phyloP scores from a whole-genome alignment of 2,329 filamentous ascomycete genomes.

The Xylariaceae sp. region DNA sequence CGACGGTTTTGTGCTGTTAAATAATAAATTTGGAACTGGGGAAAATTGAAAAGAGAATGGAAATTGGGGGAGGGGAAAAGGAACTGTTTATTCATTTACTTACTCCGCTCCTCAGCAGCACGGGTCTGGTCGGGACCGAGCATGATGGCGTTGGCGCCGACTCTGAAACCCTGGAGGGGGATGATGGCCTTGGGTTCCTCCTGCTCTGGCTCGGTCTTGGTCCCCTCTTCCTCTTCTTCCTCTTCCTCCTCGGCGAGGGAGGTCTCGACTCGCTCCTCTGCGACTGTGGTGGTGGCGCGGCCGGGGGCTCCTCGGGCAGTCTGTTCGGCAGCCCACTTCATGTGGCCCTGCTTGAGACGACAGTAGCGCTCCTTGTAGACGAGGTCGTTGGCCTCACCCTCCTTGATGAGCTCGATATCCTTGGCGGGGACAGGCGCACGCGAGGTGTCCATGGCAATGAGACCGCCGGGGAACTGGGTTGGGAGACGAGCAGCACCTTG shows the following conservation, averaged over 20 bases:
- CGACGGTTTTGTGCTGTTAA: no score
- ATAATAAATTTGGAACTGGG: no score
- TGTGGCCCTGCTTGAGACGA: background rate
- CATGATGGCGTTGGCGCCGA: background rate
- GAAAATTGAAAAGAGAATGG: background rate
- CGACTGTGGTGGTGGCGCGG: no score
- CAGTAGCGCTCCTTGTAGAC: background rate
- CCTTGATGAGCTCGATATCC: background rate
- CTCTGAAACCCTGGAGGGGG: background rate
- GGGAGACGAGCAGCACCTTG: constrained; percentile 1
- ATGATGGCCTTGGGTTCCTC: background rate
- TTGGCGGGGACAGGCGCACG: constrained; percentile 1
- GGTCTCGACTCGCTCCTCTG: no score
- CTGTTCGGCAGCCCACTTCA: background rate
- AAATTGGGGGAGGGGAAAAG: background rate
- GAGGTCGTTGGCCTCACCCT: background rate
- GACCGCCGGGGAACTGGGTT: background rate
- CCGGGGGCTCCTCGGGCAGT: no score
- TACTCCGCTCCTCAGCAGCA: background rate
- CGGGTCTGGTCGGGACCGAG: background rate
- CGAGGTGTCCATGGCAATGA: background rate
- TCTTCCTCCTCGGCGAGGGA: background rate
- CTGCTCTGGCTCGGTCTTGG: background rate
- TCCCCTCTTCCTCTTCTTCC: background rate
- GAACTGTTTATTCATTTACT: no score